Conservation (phyloP, 1,139 yeast genomes). For the Saccharomyces uvarum region DNA sequence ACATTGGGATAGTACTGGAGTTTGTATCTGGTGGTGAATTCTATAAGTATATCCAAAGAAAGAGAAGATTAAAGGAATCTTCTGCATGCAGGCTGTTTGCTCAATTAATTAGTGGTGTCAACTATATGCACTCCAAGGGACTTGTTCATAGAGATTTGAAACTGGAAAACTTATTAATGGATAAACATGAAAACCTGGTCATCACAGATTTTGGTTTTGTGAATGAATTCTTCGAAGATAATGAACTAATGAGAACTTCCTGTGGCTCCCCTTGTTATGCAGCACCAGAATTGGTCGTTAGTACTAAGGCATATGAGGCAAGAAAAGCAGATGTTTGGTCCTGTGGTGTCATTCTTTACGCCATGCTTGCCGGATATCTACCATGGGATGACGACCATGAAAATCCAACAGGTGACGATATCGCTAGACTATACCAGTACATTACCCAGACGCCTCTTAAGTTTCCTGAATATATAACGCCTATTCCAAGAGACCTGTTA, state of each 20-base stretch:
- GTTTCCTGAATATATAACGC: slow-evolving; percentile 88
- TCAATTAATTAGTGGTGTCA: slow-evolving; percentile 87
- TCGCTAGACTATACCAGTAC: slow-evolving; percentile 81
- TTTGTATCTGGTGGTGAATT: slow-evolving; percentile 97
- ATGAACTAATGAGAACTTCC: slow-evolving; percentile 85
- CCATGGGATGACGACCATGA: slow-evolving; percentile 98
- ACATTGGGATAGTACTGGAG: slow-evolving; percentile 91
- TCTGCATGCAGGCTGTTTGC: slow-evolving; percentile 85
- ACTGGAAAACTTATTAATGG: slow-evolving; percentile 63
- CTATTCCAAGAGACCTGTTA: slow-evolving; percentile 83
- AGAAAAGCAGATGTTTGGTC: slow-evolving; percentile 96
- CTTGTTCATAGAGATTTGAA: slow-evolving; percentile 71
- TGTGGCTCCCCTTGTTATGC: slow-evolving; percentile 99
- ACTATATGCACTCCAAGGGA: slow-evolving; percentile 65
- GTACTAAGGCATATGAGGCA: slow-evolving; percentile 85
- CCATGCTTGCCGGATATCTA: slow-evolving; percentile 93
- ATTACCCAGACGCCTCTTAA: slow-evolving; percentile 87
- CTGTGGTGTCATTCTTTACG: slow-evolving; percentile 87
- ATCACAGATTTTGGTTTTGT: slow-evolving; percentile 85
- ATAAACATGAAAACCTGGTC: slow-evolving; percentile 58
- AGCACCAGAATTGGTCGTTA: slow-evolving; percentile 91
- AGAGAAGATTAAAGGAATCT: slow-evolving; percentile 76
- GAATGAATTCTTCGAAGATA: slow-evolving; percentile 63
- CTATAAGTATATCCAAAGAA: slow-evolving; percentile 83
- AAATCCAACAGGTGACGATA: slow-evolving; percentile 93